Evolutionary conservation across 2,329 filamentous ascomycete species (phyloP).

Genomic region (Fusarium sp.): DNA sequence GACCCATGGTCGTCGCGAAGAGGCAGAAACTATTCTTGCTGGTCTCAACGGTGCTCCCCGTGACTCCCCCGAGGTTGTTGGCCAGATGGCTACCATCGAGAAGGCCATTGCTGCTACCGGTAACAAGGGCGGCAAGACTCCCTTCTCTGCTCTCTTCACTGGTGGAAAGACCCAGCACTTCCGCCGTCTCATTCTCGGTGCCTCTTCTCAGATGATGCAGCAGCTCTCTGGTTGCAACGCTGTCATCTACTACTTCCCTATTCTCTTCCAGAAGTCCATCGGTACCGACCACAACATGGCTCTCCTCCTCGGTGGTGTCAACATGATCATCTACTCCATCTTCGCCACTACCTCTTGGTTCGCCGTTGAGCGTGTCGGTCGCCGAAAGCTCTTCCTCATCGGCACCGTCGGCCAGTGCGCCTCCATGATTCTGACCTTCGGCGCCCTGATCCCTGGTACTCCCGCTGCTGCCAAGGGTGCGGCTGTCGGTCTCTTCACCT

Average conservation of each 20-base stretch:
- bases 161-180: conserved; percentile 74
- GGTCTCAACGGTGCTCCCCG: conserved; percentile 52
- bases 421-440: conserved; percentile 72
- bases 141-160: conserved; percentile 67
- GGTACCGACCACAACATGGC: conserved; percentile 55
- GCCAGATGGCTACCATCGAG: conserved; percentile 66
- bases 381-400: conserved; percentile 60
- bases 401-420: conserved; percentile 61
- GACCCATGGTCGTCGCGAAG: conserved; percentile 59
- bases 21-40: conserved; percentile 50
- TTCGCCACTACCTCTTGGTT: conserved; percentile 68
- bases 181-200: conserved; percentile 71
- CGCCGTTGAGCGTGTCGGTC: conserved; percentile 60
- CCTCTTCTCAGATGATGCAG: conserved; percentile 71
- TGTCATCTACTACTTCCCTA: conserved; percentile 71
- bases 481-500: conserved; percentile 75
- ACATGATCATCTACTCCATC: conserved; percentile 67
- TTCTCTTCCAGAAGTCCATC: conserved; percentile 60
- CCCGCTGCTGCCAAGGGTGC: conserved; percentile 70
- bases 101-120: conserved; percentile 65
- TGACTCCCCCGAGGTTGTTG: conserved; percentile 66
- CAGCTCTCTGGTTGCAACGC: conserved; percentile 71
- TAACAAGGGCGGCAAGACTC: conserved; percentile 57
- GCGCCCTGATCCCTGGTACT: conserved; percentile 71
- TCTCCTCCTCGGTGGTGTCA: conserved; percentile 63